Evolutionary conservation across 805 yeast genomes (phyloP), one percentile per base, ranked within the genome.

Genomic region (Saturnispora serradocipensis): DNA sequence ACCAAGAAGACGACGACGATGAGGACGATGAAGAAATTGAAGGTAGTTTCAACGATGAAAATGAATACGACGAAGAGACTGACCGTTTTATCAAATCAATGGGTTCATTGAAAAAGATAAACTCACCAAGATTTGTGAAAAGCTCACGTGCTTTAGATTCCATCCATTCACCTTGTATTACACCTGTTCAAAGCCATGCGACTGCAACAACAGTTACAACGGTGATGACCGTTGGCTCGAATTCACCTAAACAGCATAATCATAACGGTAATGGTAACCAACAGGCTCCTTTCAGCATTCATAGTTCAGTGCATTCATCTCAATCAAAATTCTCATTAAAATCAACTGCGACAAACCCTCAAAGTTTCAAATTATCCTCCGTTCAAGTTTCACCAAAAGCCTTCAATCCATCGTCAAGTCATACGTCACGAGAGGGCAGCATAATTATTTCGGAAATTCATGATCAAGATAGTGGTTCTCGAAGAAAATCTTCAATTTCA

Each of bases 401-500:
- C 5, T 38, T n/a, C 7, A 9, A 7, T 18, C 42, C 42, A 18
- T n/a, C 42, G 2, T 38, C 42, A 18, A 18, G 8, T 38, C 22
- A 38, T 6, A 38, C n/a, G 8, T 38, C 42, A 10, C 9, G 42
- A 38, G 25, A 30, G 2, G 25, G 47, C 15, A 42, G 43, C 18
- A 53, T 61, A 8, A 53, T 62, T 20, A 56, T 60, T 4, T 56
- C 60, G 22, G 66, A 63, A 38, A 61, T 61, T 40, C 59, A 58
- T 34, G 60, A 61, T 39, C 43, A 38, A 43, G 40, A 46, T 15
- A 57, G 61, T 9, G 64, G 65, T 15, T 46, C 56, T 9, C 44
- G 58, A 32, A 57, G 67, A 45, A 61, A 62, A 51, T 61, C 67
- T 3, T 61, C 64, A 4, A 54, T 64, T 38, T 60, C 65, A 5